A percentile compares a stretch with the other conserved stretches of the same genome.
Conservation (phyloP, 768 basidiomycete species). For the Leccinum boreale region DNA sequence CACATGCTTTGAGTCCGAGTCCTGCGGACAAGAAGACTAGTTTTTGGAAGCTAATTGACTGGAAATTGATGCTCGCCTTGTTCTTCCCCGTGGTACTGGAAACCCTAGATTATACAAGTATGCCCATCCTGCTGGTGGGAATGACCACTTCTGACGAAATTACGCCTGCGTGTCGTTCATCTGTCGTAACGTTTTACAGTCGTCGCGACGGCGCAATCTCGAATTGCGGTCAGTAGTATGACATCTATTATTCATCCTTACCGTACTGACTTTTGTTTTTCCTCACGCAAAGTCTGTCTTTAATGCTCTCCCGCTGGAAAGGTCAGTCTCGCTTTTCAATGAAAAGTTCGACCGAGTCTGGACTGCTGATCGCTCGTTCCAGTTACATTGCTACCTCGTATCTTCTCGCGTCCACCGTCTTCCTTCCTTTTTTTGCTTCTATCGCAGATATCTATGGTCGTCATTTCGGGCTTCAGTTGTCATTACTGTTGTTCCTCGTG, state of each 20-base stretch:
- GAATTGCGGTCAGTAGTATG: conserved; percentile 41
- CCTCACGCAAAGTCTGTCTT: conserved; percentile 23
- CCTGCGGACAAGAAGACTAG: conserved; percentile 7
- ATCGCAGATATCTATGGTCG: conserved; percentile 51
- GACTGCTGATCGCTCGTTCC: not conserved
- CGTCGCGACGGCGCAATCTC: conserved; percentile 50
- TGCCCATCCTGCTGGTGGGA: not conserved
- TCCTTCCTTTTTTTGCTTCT: conserved; percentile 49
- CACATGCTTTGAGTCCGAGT: not conserved
- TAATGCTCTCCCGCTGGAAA: conserved; percentile 26
- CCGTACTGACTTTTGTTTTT: not conserved
- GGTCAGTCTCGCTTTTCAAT: conserved; percentile 7
- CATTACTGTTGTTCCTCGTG: conserved; percentile 43
- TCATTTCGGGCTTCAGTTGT: conserved; percentile 43
- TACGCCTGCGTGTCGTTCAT: not conserved
- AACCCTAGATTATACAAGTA: conserved; percentile 30
- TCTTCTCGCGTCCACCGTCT: conserved; percentile 49
- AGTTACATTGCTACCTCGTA: conserved; percentile 52
- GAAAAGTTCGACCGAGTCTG: not conserved
- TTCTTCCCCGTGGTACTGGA: conserved; percentile 43
- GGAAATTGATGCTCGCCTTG: conserved; percentile 34
- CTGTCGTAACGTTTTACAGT: conserved; percentile 26
- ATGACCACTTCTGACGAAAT: not conserved
- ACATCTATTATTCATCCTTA: not conserved
- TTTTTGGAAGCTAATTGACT: conserved; percentile 28